Evolutionary conservation across 305 asterid genomes (phyloP), one percentile per base, ranked within the genome.

Genomic region (Euphrasia arctica): DNA sequence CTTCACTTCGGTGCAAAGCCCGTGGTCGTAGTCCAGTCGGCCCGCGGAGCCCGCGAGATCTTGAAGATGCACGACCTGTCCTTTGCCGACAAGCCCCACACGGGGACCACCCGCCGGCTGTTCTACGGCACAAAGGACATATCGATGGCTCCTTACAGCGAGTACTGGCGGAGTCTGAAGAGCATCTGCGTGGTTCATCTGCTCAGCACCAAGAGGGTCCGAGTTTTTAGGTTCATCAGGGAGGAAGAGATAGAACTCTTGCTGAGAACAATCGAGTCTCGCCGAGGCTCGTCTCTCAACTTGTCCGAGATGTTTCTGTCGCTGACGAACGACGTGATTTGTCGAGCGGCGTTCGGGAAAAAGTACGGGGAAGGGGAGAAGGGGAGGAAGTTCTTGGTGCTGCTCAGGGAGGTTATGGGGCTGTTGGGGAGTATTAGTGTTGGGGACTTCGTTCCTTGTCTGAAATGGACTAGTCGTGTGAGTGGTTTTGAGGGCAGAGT

Each of bases 341-440:
- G 86, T 1, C 77, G 86, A 45, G 76, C 83, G 0, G 85, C 85
- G 2, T 80, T 85, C 5, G 86, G 91, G 15, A 80, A 75, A 72
- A 80, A 73, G 49, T 80, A 78, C 18, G 64, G 79, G 14, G 83
- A 59, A 36, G 85, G 70, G 54, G 76, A 70, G 39, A 60, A 25
- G 2, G 89, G 85, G 6, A 72, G 61, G 75, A 70, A 62, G 54
- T 69, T 76, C 25, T 45, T 65, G 73, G 27, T 39, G 22, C 67
- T 80, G 14, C 58, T 85, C 28, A 59, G 13, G 49, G 82, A 80
- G 14, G 11, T 75, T 15, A 1, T 70, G 68, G 63, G 55, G 65
- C 14, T 82, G 0, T 9, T 77, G 66, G 75, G 79, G 4, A 51
- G 63, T 9, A 0, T 72, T 3, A 59, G 36, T 12, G 2, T 78